phyloP scores from a whole-genome alignment of 1,284 basidiomycete genomes.

The Cryptococcus wingfieldii region DNA sequence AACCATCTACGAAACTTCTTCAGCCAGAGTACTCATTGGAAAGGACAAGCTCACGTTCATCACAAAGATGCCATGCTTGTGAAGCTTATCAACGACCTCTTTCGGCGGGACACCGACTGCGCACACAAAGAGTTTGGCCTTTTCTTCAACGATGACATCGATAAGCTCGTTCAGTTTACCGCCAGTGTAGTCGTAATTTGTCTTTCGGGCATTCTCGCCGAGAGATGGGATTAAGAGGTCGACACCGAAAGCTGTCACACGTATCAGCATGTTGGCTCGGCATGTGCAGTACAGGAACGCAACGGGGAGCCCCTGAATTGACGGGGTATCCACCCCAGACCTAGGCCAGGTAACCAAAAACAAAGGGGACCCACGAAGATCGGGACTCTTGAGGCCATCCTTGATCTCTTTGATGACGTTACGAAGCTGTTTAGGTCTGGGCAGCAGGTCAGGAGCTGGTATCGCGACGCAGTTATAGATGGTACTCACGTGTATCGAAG shows the following conservation, averaged over 20 bases:
- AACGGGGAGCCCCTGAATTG: neutral
- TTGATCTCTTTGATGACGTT: slow-evolving; percentile 69
- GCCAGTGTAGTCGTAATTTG: slow-evolving; percentile 63
- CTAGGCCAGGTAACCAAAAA: neutral
- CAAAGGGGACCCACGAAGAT: slow-evolving; percentile 26
- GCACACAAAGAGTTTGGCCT: slow-evolving; percentile 74
- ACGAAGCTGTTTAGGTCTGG: slow-evolving; percentile 46
- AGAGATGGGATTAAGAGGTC: slow-evolving; percentile 79
- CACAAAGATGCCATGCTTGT: slow-evolving; percentile 71
- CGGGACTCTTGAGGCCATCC: slow-evolving; percentile 54
- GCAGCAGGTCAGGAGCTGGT: neutral
- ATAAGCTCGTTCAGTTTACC: slow-evolving; percentile 67
- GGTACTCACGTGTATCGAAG: slow-evolving; percentile 65
- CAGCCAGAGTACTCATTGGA: neutral
- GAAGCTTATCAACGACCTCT: slow-evolving; percentile 69
- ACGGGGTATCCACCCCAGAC: neutral
- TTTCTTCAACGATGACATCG: slow-evolving; percentile 82
- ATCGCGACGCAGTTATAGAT: neutral
- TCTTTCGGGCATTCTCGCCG: slow-evolving; percentile 74
- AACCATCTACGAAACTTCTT: slow-evolving; percentile 60
- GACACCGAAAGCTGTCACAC: slow-evolving; percentile 74
- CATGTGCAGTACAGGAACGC: neutral
- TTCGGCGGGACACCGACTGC: slow-evolving; percentile 73
- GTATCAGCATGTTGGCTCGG: neutral
- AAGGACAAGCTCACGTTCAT: slow-evolving; percentile 65